These are phyloP conservation scores for Colletotrichum sp. DNA, from an alignment of 2,329 filamentous ascomycete genomes.

Conservation along the genomic window DNA sequence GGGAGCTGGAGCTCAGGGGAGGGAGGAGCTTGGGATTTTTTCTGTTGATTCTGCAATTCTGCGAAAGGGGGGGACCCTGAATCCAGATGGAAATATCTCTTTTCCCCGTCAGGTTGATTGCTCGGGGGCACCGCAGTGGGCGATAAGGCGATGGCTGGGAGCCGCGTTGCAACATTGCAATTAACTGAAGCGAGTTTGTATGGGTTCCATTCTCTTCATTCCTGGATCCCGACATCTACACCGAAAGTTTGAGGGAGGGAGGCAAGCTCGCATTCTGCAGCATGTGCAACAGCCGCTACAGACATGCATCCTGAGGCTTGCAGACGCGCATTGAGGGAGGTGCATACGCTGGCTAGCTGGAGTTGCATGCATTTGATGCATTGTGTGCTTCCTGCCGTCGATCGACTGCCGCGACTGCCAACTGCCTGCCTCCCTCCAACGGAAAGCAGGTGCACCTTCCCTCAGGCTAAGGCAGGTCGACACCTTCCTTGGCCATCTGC, in stretches of 20 bases:
- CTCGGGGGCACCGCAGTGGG: neutral
- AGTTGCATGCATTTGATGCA: neutral
- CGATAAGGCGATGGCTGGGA: neutral
- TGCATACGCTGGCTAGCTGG: neutral
- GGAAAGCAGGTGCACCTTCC: neutral
- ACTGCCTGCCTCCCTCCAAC: neutral
- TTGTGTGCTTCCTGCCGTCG: neutral
- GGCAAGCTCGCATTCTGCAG: neutral
- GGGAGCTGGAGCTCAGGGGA: neutral
- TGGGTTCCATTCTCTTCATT: neutral
- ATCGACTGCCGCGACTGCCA: neutral
- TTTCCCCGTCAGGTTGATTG: neutral
- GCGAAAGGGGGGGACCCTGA: conserved; percentile 4
- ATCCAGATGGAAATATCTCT: neutral
- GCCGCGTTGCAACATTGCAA: conserved; percentile 8
- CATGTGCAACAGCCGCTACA: neutral
- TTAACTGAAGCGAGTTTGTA: neutral
- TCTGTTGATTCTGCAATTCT: neutral
- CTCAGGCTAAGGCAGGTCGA: neutral
- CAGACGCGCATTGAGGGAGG: neutral
- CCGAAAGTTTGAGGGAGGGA: neutral
- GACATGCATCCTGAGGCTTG: neutral
- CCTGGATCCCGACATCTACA: neutral
- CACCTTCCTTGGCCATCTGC: neutral
- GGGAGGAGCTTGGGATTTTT: neutral